Base-by-base conservation (phyloP, 2,329 filamentous ascomycete genomes). In the Pseudogymnoascus sp. region DNA sequence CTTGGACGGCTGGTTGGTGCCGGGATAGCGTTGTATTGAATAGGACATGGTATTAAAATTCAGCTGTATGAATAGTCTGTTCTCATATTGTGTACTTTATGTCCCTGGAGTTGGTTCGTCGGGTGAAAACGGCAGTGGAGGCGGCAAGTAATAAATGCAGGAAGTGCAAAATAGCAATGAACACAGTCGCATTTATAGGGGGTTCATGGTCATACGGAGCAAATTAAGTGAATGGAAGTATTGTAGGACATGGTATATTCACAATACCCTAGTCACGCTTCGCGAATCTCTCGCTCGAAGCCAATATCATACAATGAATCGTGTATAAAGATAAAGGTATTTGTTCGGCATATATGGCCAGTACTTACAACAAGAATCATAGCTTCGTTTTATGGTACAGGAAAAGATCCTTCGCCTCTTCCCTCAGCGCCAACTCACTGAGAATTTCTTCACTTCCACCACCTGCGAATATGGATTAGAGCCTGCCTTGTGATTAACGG, bases 371-470 rank as follows among this genome's bases (percentile, higher is more conserved):
- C 35, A 21, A 21, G 9, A 33, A 54, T 54, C 29, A 54, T 35
- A 54, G 47, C 47, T 54, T 54, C 29, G 47, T 35, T 33, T 50
- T 60, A 41, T 60, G 36, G 29, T 60, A 60, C 24, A 44, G 29
- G 17, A 60, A 60, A 26, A 72, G 59, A 44, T 71, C 71, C 58
- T 72, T 72, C 1, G 62, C 64, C 60, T 72, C 71, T 47, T 72
- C 69, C 31, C 69, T 64, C 26, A 72, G 66, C 5, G 70, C 67
- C 10, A 72, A 58, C 37, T 71, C 69, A 37, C 65, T 67, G 69
- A 72, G 68, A 44, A 72, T 72, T 37, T 72, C 71, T 36, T 71
- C 70, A 44, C 69, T 71, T 37, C 70, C 71, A 60, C 70, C 71
- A 57, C 70, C 70, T 71, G 13, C 1, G 9, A 57, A 15, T 33